Conservation (phyloP, 208 protist genomes). For the Wallacemonas sp. region DNA sequence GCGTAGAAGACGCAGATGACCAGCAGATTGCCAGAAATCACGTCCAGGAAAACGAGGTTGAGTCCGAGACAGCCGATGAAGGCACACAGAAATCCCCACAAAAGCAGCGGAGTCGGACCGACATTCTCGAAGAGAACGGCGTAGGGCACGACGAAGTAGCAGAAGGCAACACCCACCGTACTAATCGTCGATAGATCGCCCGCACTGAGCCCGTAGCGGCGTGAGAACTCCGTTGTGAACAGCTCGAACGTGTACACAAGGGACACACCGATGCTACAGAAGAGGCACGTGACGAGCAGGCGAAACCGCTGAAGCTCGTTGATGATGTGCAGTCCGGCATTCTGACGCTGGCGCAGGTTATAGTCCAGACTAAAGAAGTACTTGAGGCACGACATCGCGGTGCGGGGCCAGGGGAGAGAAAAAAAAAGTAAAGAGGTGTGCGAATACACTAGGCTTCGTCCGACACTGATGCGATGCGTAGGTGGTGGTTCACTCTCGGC, state of each 20-base stretch:
- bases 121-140: slow-evolving; percentile 53
- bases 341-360: slow-evolving; percentile 25
- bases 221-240: slow-evolving; percentile 49
- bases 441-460: too few relatives aligned
- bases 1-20: slow-evolving; percentile 70
- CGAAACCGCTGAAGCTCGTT: slow-evolving; percentile 66
- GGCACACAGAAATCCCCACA: slow-evolving; percentile 29
- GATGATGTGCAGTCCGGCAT: slow-evolving; percentile 35
- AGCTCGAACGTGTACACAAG: slow-evolving; percentile 66
- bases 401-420: neutral
- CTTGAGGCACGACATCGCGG: slow-evolving; percentile 1
- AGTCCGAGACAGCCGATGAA: slow-evolving; percentile 46
- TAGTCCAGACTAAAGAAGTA: slow-evolving; percentile 35
- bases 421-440: neutral
- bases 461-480: too few relatives aligned
- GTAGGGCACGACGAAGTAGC: slow-evolving; percentile 69
- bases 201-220: slow-evolving; percentile 38
- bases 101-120: slow-evolving; percentile 38
- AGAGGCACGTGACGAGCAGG: slow-evolving; percentile 40
- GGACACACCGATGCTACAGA: slow-evolving; percentile 68
- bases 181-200: slow-evolving; percentile 72
- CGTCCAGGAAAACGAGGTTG: slow-evolving; percentile 43
- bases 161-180: slow-evolving; percentile 62
- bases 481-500: too few relatives aligned
- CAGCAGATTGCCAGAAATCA: slow-evolving; percentile 41